Base-by-base conservation (phyloP, 1,139 yeast genomes). In the Magnusiomyces paraingens region DNA sequence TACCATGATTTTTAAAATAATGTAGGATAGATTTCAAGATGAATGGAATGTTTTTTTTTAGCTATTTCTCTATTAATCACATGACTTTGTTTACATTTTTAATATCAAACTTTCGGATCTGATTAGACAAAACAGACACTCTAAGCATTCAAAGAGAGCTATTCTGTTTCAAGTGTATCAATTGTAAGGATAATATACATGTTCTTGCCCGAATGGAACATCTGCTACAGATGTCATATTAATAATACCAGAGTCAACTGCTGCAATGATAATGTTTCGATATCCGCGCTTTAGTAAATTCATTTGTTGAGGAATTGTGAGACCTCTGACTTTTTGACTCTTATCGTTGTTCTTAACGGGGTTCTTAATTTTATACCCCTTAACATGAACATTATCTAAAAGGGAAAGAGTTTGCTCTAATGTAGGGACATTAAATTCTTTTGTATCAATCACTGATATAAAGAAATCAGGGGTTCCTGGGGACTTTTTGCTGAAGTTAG, bases 391-490 rank as follows among this genome's bases (percentile, higher is more conserved):
- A 1, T 64, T 61, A n/a, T 65, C 59, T 39, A 75, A 64, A 40
- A 73, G 54, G 14, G 60, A 59, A 35, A 66, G 58, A 49, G 70
- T 50, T 60, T 77, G 65, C 1, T 61, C 47, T 15, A 82, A 63
- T 0, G 77, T 70, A 0, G 96, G 95, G 61, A 88, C 78, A 12
- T 67, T 66, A 10, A 70, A 62, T 11, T 69, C 67, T 22, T 78
- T 74, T 1, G 85, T 78, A 57, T 82, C 79, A 3, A 80, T 73
- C 0, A 89, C 81, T 2, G 80, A 75, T 1, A 91, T 69, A 59
- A 84, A 89, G 64, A 81, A 91, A 66, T 91, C 93, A 0, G 97
- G 95, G 0, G 65, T 59, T 0, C 88, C 86, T 0, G 91, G 90
- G 35, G 67, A 65, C 46, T 81, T 82, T 64, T 90, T 90, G 55